Conservation (phyloP, 2,329 filamentous ascomycete genomes). For the Colletotrichum tropicicola region DNA sequence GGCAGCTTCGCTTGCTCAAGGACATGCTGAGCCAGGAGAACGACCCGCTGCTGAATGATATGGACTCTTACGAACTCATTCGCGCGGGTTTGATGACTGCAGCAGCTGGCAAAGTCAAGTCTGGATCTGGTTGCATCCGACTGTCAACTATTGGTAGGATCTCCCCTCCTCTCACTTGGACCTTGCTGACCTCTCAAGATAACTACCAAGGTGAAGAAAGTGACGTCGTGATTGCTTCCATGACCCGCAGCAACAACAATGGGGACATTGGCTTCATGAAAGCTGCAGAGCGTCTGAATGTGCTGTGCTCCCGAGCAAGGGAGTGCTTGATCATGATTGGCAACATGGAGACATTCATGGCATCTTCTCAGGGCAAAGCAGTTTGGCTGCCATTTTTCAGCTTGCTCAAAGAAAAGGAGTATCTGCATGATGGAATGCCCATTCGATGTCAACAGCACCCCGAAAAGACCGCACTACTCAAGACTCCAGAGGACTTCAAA, state of each 20-base stretch:
- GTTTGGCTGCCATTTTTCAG: conserved; percentile 69
- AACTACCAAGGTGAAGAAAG: conserved; percentile 84
- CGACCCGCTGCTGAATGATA: conserved; percentile 73
- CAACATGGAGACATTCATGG: conserved; percentile 73
- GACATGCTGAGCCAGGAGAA: conserved; percentile 62
- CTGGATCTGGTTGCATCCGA: conserved; percentile 59
- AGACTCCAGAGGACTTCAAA: conserved; percentile 66
- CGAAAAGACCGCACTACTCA: conserved; percentile 54
- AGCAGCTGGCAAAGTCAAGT: conserved; percentile 54
- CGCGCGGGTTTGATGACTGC: conserved; percentile 68
- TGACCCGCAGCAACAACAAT: conserved; percentile 71
- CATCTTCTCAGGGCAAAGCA: conserved; percentile 62
- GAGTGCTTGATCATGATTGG: conserved; percentile 75
- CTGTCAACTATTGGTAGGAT: conserved; percentile 75
- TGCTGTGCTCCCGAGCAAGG: conserved; percentile 73
- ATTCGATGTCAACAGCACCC: conserved; percentile 70
- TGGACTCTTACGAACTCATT: conserved; percentile 71
- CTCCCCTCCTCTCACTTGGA: background rate
- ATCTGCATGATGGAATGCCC: conserved; percentile 68
- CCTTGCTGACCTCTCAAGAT: conserved; percentile 52
- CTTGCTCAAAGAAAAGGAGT: conserved; percentile 57
- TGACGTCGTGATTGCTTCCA: conserved; percentile 73
- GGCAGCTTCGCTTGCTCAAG: conserved; percentile 68
- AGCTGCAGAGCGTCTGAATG: conserved; percentile 73
- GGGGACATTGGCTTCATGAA: conserved; percentile 78